Evolutionary conservation across 169 alveolate genomes (phyloP).

Genomic region (Miamiensis avidus): DNA sequence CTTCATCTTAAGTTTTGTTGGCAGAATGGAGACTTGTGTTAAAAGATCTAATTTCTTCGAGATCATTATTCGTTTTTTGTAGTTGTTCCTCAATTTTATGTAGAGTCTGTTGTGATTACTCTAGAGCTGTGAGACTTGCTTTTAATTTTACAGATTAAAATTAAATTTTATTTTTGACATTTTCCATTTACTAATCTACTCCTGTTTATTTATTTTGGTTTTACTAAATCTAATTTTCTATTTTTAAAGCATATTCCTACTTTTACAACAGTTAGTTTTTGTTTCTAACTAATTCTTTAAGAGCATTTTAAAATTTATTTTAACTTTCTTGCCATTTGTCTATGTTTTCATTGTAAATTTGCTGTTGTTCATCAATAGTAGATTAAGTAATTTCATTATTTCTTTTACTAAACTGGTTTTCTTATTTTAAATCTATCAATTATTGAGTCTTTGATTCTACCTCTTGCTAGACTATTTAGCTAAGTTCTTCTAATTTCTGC

Average conservation of each 20-base stretch:
- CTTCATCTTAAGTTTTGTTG: too few relatives aligned
- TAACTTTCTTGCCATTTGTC: neutral
- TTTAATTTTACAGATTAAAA: too few relatives aligned
- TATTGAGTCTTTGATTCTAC: neutral
- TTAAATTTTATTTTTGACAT: neutral
- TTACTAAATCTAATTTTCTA: neutral
- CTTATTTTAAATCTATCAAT: too few relatives aligned
- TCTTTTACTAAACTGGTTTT: too few relatives aligned
- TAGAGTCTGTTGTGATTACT: neutral
- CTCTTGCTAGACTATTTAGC: neutral
- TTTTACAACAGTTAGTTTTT: too few relatives aligned
- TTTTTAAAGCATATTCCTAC: neutral
- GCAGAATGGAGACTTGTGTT: too few relatives aligned
- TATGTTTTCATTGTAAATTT: neutral
- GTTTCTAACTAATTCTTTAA: too few relatives aligned
- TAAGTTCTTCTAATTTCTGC: too few relatives aligned
- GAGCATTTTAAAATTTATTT: too few relatives aligned
- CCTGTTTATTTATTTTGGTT: neutral
- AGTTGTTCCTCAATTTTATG: neutral
- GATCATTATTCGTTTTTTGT: neutral
- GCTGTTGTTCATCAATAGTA: too few relatives aligned
- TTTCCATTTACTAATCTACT: too few relatives aligned
- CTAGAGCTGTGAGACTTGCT: neutral
- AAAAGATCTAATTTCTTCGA: neutral
- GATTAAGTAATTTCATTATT: too few relatives aligned